Conservation (phyloP, 202 grass and related monocot genomes). For the Zoysia matrella region DNA sequence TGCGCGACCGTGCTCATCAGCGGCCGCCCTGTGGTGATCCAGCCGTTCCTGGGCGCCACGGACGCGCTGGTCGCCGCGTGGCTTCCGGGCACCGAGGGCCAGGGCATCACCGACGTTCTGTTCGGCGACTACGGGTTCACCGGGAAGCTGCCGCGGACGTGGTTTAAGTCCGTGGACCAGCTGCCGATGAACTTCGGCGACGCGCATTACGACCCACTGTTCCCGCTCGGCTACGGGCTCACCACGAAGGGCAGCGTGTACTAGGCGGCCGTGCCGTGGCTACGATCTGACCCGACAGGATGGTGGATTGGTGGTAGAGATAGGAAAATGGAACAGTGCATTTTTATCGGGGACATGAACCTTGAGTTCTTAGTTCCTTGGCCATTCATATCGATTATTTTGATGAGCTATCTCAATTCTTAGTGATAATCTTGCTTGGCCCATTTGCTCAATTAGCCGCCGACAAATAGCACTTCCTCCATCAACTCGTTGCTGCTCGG, state of each 20-base stretch:
- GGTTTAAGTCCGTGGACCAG: slow-evolving; percentile 94
- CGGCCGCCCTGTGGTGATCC: no score
- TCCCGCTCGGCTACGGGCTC: slow-evolving; percentile 47
- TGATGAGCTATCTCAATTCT: slow-evolving; percentile 5
- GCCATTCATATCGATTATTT: slow-evolving; percentile 3
- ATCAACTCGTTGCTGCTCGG: no score
- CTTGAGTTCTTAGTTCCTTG: slow-evolving; percentile 35
- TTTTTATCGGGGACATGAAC: slow-evolving; percentile 15
- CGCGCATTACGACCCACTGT: slow-evolving; percentile 79
- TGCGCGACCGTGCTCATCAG: no score
- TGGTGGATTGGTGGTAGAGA: not conserved
- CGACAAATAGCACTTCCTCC: no score
- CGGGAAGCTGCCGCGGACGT: slow-evolving; percentile 84
- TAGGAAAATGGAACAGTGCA: slow-evolving; percentile 18
- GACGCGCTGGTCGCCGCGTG: slow-evolving; percentile 90
- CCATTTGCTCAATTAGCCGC: not conserved
- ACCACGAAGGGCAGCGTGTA: no score
- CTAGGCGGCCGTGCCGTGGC: no score
- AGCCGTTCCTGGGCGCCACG: not conserved
- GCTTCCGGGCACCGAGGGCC: slow-evolving; percentile 84
- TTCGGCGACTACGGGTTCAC: slow-evolving; percentile 32
- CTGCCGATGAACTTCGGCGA: slow-evolving; percentile 89
- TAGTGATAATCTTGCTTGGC: not conserved
- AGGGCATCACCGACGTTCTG: slow-evolving; percentile 79
- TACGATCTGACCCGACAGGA: no score